Conservation (phyloP, 1,284 basidiomycete genomes). For the Neotropicomus parvogracilis region DNA sequence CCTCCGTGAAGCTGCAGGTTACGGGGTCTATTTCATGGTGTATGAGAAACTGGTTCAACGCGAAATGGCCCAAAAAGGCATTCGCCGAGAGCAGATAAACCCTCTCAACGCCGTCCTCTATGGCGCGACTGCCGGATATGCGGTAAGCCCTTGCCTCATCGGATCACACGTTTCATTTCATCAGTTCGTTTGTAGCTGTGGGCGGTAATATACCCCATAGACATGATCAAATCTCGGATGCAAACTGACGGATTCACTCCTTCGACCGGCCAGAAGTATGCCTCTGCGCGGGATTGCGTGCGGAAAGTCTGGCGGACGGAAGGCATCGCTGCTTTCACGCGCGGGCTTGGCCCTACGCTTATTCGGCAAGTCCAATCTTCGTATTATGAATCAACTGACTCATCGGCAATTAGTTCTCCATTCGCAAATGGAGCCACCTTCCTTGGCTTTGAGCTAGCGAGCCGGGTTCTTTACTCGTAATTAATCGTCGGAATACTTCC, state of each 20-base stretch:
- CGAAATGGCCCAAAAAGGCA: conserved; percentile 69
- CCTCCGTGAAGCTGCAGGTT: conserved; percentile 81
- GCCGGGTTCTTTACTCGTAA: conserved; percentile 53
- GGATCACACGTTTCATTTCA: conserved; percentile 1
- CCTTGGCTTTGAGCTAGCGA: conserved; percentile 88
- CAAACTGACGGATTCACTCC: conserved; percentile 88
- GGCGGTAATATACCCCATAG: conserved; percentile 87
- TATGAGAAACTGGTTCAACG: conserved; percentile 92
- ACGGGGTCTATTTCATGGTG: conserved; percentile 87
- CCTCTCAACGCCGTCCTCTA: conserved; percentile 77
- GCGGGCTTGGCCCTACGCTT: conserved; percentile 87
- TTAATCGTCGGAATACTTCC: neutral
- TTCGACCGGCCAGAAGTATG: conserved; percentile 76
- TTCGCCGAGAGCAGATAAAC: conserved; percentile 72
- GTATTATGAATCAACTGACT: conserved; percentile 14
- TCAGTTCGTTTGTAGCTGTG: conserved; percentile 51
- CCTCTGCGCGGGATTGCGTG: conserved; percentile 78
- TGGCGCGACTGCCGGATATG: conserved; percentile 84
- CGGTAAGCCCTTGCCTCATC: conserved; percentile 45
- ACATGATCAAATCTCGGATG: conserved; percentile 93
- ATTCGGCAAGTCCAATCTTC: conserved; percentile 60
- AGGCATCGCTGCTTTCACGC: conserved; percentile 82
- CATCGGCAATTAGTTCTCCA: conserved; percentile 55
- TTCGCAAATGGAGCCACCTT: conserved; percentile 94
- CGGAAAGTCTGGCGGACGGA: conserved; percentile 78